Evolutionary conservation across 257 asterid species (phyloP), one percentile per base, ranked within the genome.

Genomic region (Scutellaria barbata): DNA sequence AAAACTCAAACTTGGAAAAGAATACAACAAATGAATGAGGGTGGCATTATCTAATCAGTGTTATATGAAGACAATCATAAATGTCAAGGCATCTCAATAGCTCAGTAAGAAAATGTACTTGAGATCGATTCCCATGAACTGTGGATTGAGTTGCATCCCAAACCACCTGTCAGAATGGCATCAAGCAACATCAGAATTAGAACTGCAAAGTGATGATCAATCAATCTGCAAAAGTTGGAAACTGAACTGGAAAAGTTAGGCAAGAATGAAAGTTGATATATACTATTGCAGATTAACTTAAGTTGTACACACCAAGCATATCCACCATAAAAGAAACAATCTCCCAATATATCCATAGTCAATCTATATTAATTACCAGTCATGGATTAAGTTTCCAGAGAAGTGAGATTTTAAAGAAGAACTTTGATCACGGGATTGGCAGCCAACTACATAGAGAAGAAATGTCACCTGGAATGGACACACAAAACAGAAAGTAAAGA

Each of bases 101-200:
- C 50, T 59, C 40, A 58, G 79, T 71, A 45, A 69, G 56, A 74
- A 75, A 42, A 76, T 84, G 72, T 86, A 95, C 99, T 95, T 95
- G 93, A 95, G 96, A 83, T 95, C 97, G 74, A 95, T 84, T 79
- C 97, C 97, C 83, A 92, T 41, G 83, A 89, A 89, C 69, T 88
- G 87, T 77, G 98, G 99, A 86, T 95, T 95, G 73, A 95, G 83
- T 64, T 92, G 97, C 82, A 92, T 86, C 81, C 99, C 96, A 16
- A 94, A 91, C 99, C 99, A 91, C 99, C 99, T 91, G 81, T 66
- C 46, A 48, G 56, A 10, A 74, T 53, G 77, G 79, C 66, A 77
- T 41, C 33, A 39, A 45, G 63, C 56, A 59, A 59, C 63, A 77
- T 63, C 61, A 63, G 66, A 59, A 79, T 75, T 67, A 77, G 40